A percentile compares a stretch with the other conserved stretches of the same genome.
Evolutionary conservation across 1,139 yeast genomes (phyloP).

Genomic region (Hansenula sp.): DNA sequence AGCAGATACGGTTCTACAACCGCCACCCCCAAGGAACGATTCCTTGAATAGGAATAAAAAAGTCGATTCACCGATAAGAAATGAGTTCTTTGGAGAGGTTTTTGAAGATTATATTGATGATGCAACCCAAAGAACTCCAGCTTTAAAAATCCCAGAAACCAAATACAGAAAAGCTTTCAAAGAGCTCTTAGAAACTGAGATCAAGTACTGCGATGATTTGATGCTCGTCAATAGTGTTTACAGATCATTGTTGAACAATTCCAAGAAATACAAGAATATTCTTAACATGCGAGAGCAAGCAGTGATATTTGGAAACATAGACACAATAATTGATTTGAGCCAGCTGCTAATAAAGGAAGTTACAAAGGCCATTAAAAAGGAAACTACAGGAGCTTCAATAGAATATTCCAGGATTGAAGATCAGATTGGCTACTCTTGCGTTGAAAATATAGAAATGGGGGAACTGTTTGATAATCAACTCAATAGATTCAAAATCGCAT

Average conservation of each 20-base stretch:
- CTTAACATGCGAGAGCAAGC: constrained; percentile 26
- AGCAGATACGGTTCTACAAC: constrained; percentile 5
- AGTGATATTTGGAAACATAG: constrained; percentile 32
- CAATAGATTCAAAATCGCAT: constrained; percentile 18
- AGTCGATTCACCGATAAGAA: constrained; percentile 26
- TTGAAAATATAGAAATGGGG: constrained; percentile 24
- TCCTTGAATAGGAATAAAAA: constrained; percentile 18
- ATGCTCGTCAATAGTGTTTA: constrained; percentile 25
- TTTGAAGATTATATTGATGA: constrained; percentile 11
- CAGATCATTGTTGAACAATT: constrained; percentile 22
- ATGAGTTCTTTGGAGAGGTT: constrained; percentile 6
- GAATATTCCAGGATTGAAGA: constrained; percentile 10
- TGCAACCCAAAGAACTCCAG: constrained; percentile 13
- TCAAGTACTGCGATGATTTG: constrained; percentile 22
- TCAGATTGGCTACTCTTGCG: constrained; percentile 8
- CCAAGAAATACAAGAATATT: constrained; percentile 22
- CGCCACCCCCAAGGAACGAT: constrained; percentile 14
- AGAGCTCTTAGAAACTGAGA: constrained; percentile 25
- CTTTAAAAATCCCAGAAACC: constrained; percentile 5
- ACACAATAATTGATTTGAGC: constrained; percentile 30
- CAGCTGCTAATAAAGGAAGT: constrained; percentile 23
- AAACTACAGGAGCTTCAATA: constrained; percentile 6
- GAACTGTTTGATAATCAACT: constrained; percentile 24
- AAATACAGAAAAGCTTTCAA: constrained; percentile 21
- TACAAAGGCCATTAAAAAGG: constrained; percentile 7